Evolutionary conservation across 2,329 filamentous ascomycete genomes (phyloP).

Genomic region (Monilinia aucupariae): DNA sequence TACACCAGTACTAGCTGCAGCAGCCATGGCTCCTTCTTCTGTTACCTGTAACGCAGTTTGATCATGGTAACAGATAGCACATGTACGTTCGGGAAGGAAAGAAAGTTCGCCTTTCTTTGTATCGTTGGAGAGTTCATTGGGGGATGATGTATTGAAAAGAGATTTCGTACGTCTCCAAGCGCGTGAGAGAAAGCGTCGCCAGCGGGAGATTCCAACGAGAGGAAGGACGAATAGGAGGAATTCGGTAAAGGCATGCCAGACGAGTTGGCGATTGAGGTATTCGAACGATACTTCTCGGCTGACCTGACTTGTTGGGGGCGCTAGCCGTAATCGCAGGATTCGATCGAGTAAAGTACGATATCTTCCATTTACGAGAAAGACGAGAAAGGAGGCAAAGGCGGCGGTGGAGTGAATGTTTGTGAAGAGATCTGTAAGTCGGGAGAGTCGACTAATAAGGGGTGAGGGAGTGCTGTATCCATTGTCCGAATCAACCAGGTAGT

Average conservation of each 20-base stretch:
- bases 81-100: constrained; percentile 88
- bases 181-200: constrained; percentile 82
- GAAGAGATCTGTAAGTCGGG: constrained; percentile 60
- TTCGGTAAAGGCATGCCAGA: constrained; percentile 99
- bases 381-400: constrained; percentile 77
- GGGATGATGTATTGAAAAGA: constrained; percentile 12
- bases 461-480: constrained; percentile 64
- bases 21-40: constrained; percentile 71
- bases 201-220: constrained; percentile 87
- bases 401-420: constrained; percentile 75
- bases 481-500: constrained; percentile 71
- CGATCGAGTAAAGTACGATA: constrained; percentile 90
- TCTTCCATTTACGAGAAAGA: constrained; percentile 84
- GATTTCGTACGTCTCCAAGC: constrained; percentile 78
- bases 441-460: constrained; percentile 51
- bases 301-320: constrained; percentile 78
- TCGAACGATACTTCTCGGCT: constrained; percentile 93
- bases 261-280: constrained; percentile 92
- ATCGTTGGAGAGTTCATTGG: constrained; percentile 41
- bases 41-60: constrained; percentile 68
- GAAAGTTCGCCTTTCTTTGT: constrained; percentile 64
- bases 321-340: constrained; percentile 74
- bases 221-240: constrained; percentile 97
- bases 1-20: constrained; percentile 62
- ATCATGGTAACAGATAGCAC: constrained; percentile 93